A percentile compares a stretch with the other conserved stretches of the same genome.
Evolutionary conservation across 495 filamentous ascomycete genomes (phyloP).

Genomic region (Aspergillus bridgeri): DNA sequence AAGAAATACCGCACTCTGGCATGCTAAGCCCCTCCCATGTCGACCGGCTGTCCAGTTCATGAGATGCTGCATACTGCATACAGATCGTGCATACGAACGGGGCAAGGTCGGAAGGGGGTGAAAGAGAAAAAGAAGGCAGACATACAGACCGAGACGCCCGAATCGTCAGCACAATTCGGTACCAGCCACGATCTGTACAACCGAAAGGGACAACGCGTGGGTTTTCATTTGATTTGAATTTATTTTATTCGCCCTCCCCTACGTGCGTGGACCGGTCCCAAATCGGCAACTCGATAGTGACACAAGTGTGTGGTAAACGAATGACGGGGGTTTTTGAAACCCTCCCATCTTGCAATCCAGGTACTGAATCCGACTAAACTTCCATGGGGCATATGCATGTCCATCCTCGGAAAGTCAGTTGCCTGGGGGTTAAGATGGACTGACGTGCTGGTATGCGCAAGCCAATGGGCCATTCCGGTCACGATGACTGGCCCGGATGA

Average conservation of each 20-base stretch:
- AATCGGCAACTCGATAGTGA: neutral
- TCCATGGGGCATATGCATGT: no score
- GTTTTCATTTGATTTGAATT: no score
- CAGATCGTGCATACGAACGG: no score
- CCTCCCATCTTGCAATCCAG: no score
- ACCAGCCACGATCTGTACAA: constrained; percentile 17
- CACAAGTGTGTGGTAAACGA: neutral
- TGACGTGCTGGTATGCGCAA: constrained; percentile 16
- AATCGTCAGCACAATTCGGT: neutral
- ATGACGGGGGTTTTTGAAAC: no score
- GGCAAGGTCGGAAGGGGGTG: constrained; percentile 7
- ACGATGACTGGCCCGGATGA: constrained; percentile 17
- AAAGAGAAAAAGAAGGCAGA: constrained; percentile 2
- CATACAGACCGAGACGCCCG: no score
- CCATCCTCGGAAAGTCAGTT: constrained; percentile 1
- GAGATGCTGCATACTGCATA: no score
- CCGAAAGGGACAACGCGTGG: constrained; percentile 6
- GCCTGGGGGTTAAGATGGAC: constrained; percentile 6
- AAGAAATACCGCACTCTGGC: constrained; percentile 17
- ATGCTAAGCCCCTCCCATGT: neutral
- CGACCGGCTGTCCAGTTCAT: no score
- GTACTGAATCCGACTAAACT: no score
- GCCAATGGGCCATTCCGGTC: constrained; percentile 7
- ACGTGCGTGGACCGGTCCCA: constrained; percentile 7
- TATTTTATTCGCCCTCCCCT: neutral